phyloP scores from a whole-genome alignment of 23 red algal species.

The Gracilaria gracilis region DNA sequence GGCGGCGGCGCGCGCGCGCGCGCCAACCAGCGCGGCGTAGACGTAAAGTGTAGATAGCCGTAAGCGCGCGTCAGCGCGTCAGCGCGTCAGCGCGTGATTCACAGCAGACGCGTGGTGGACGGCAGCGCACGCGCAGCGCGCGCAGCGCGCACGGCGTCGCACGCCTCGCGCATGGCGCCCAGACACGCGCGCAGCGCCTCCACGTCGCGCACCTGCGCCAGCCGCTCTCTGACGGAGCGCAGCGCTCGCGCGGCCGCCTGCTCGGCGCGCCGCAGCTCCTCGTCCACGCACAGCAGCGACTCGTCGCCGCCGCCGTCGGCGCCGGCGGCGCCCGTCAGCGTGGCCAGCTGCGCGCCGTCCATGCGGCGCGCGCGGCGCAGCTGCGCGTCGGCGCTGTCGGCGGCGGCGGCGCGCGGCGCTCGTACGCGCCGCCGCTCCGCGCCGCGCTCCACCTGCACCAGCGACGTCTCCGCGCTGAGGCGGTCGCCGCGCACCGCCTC shows the following conservation, averaged over 20 bases:
- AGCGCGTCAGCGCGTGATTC: background rate
- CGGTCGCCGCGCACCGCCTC: background rate
- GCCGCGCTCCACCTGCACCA: conserved; percentile 33
- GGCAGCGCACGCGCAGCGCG: conserved; percentile 24
- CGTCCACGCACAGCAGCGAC: conserved; percentile 17
- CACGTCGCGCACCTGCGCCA: conserved; percentile 13
- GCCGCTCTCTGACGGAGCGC: background rate
- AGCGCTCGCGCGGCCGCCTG: conserved; percentile 47
- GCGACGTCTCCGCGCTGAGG: background rate
- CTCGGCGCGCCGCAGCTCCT: conserved; percentile 41
- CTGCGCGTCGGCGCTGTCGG: background rate
- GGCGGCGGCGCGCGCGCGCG: no score
- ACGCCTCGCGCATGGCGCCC: conserved; percentile 43
- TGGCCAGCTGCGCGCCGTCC: background rate
- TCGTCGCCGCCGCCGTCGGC: background rate
- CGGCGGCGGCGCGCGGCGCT: background rate
- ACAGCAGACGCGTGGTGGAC: conserved; percentile 16
- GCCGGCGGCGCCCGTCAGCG: conserved; percentile 6
- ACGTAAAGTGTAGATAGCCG: background rate
- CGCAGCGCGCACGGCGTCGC: conserved; percentile 11
- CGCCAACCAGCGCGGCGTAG: background rate
- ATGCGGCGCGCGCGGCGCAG: background rate
- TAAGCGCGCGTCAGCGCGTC: background rate
- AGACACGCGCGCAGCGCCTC: conserved; percentile 35
- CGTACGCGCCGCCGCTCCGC: background rate